phyloP scores from a whole-genome alignment of 768 basidiomycete genomes.

The Boletus tylopilopsis region DNA sequence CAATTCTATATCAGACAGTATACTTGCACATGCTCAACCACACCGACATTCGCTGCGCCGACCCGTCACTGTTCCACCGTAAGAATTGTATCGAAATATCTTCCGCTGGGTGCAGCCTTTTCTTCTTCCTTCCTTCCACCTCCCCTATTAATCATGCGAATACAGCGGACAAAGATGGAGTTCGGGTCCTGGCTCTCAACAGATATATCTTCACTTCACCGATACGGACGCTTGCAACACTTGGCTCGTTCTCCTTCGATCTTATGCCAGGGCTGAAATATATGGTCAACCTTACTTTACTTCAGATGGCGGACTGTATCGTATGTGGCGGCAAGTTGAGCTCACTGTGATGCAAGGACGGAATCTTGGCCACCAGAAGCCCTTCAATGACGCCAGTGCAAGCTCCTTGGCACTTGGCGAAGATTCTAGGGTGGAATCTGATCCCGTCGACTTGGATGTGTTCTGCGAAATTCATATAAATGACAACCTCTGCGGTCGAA shows the following conservation, averaged over 20 bases:
- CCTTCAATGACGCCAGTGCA: conserved; percentile 24
- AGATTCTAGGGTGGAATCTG: conserved; percentile 38
- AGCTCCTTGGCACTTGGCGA: conserved; percentile 30
- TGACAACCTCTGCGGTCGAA: conserved; percentile 63
- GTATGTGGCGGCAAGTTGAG: conserved; percentile 84
- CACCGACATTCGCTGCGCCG: conserved; percentile 75
- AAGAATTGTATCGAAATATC: conserved; percentile 74
- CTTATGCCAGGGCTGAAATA: conserved; percentile 77
- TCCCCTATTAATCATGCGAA: conserved; percentile 5
- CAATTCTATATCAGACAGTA: conserved; percentile 68
- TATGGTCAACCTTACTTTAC: conserved; percentile 59
- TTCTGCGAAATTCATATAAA: conserved; percentile 80
- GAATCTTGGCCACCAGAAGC: conserved; percentile 56
- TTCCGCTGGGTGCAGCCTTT: conserved; percentile 47
- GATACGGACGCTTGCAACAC: conserved; percentile 61
- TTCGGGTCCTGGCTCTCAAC: conserved; percentile 49
- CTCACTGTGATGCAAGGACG: conserved; percentile 71
- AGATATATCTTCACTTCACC: conserved; percentile 71
- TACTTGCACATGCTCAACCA: conserved; percentile 70
- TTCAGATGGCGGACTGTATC: conserved; percentile 69
- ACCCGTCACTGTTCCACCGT: conserved; percentile 72
- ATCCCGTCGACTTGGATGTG: conserved; percentile 62
- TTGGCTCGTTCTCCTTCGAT: conserved; percentile 78
- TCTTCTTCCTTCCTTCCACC: conserved; percentile 1
- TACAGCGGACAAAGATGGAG: conserved; percentile 60